Base-by-base conservation (phyloP, 2,329 filamentous ascomycete species). In the Penicillium sp. region DNA sequence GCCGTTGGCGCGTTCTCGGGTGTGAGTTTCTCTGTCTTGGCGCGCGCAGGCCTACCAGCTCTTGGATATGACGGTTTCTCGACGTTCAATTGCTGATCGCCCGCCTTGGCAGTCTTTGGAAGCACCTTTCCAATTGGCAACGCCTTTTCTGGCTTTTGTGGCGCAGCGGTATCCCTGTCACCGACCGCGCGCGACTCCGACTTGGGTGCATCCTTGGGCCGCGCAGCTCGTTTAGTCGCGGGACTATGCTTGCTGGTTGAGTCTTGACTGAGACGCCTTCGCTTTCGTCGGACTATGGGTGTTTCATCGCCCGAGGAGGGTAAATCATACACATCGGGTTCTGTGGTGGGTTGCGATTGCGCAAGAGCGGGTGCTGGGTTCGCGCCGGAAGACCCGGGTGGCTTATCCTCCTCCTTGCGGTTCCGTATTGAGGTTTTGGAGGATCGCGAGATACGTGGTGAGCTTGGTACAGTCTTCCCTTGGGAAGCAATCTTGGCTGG, bases 261-360 rank as follows among this genome's bases (percentile, higher is more conserved):
- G 39, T 59, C 46, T 3, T 36, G 32, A 22, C 52, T 56, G 42
- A 39, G 44, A 36, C 59, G 56, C 46, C 60, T 60, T 50, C 66
- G 59, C 45, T 68, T 67, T 22, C 60, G 59, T 38, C 45, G 58
- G 21, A 52, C 18, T 13, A 56, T 44, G n/a, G 47, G 45, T 24
- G 38, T 44, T 8, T 69, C 67, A 9, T 71, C 68, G 22, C 62
- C 63, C 13, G 69, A 69, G 6, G 67, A 67, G 10, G 60, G 60
- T 21, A 68, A 44, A 36, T 71, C 67, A 47, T 61, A 70, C 24
- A 69, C 57, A 43, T 39, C 58, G 22, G 40, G 36, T n/a, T 58
- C 43, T n/a, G 54, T 29, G 10, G 44, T 29, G 21, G 21, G 31
- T 52, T 49, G 43, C 31, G 29, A 21, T 42, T 48, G 43, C 24